phyloP scores from a whole-genome alignment of 177 flowering plant genomes.

The Vitis hybrid region DNA sequence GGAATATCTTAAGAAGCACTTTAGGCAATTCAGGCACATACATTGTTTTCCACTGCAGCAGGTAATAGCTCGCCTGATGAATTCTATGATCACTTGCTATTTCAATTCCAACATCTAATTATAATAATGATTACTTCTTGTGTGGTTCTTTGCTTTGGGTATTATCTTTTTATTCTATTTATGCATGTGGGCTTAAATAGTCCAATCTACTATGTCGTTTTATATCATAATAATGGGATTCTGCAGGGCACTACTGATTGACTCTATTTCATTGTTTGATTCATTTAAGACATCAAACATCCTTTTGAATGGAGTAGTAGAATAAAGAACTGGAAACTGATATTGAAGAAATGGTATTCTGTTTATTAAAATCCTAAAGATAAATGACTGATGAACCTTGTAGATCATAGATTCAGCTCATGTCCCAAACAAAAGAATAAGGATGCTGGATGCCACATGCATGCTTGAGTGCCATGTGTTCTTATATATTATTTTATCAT shows the following conservation, averaged over 20 bases:
- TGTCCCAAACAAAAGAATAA: too few relatives aligned
- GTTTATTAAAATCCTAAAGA: too few relatives aligned
- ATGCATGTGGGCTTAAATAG: neutral
- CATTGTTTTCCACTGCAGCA: constrained; percentile 24
- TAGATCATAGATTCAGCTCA: too few relatives aligned
- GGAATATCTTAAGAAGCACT: constrained; percentile 39
- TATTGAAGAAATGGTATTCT: too few relatives aligned
- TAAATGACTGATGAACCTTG: too few relatives aligned
- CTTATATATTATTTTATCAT: neutral
- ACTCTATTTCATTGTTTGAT: neutral
- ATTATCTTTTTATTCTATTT: neutral
- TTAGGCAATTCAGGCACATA: constrained; percentile 37
- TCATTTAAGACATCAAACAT: neutral
- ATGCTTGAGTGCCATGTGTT: too few relatives aligned
- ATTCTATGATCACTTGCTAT: neutral
- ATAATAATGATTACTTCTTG: neutral
- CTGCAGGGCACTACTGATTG: too few relatives aligned
- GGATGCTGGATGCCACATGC: too few relatives aligned
- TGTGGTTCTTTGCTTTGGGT: neutral
- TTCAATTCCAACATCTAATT: neutral
- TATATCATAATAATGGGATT: neutral
- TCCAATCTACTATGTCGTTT: neutral
- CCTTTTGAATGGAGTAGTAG: too few relatives aligned
- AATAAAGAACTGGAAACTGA: too few relatives aligned
- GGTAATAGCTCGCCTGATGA: constrained; percentile 12